Base-by-base conservation (phyloP, 164 flowering plant genomes). In the Berberis thunbergii region DNA sequence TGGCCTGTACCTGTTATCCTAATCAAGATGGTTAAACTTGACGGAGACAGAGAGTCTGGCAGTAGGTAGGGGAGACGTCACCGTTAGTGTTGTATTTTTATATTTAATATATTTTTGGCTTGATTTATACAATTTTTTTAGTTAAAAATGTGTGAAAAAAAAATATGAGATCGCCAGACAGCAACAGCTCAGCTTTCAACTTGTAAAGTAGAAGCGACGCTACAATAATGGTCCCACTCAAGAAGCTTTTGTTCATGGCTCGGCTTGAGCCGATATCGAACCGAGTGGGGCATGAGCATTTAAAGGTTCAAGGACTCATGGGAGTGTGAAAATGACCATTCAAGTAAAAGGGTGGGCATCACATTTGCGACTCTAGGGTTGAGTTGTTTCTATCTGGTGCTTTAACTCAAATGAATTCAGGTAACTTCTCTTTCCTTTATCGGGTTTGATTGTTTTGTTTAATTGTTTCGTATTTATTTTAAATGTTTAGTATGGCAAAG, bases 51-150 rank as follows among this genome's bases (percentile, higher is more conserved):
- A 58, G 67, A 45, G 70, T 53, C 81, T 60, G 59, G 73, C 75
- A 69, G 71, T 60, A 44, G 85, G 71, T 60, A 44, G 85, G 75
- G 63, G 68, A 56, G 48, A 70, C 70, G 79, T 82, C 84, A 61
- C 74, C 82, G 77, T 78, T 75, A 41, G n/a, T 39, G 45, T 54
- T 42, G 41, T 61, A 46, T 45, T 41, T 57, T 57, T 45, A 38
- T 62, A 1, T 40, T 53, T 38, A 0, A 13, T 38, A 38, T 56
- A 5, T 56, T 38, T 38, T 26, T 56, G 11, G 6, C 4, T 44
- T 39, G 2, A 4, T 5, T 63, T 59, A 11, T 10, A 4, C 6
- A 9, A 8, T 7, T 7, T 4, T 50, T 2, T 7, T 7, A 4
- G 12, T 50, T 4, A 8, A 50, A 4, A 50, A 4, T 50, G 12